These are phyloP conservation scores for Phaeophleospora eucalypticola DNA, from an alignment of 2,329 filamentous ascomycete genomes.

Conservation along the genomic window DNA sequence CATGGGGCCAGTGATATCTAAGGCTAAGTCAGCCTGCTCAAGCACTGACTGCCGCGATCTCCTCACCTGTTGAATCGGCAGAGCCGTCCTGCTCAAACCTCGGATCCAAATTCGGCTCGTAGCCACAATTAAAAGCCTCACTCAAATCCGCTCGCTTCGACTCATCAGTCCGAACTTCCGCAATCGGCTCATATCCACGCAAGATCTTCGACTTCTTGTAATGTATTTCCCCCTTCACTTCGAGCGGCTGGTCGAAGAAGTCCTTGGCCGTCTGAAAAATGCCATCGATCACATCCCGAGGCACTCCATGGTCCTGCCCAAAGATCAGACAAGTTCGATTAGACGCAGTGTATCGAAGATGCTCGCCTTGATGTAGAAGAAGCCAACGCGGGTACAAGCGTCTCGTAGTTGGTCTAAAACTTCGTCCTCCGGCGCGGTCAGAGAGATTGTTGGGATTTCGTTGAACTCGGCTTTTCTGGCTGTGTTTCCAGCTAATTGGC, in stretches of 20 bases:
- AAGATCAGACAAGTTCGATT: background rate
- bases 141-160: constrained; percentile 52
- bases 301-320: constrained; percentile 72
- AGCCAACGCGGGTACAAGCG: constrained; percentile 22
- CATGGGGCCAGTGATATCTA: constrained; percentile 13
- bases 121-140: constrained; percentile 26
- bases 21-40: constrained; percentile 2
- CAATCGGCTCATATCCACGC: constrained; percentile 66
- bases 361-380: constrained; percentile 23
- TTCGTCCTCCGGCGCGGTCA: constrained; percentile 13
- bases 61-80: background rate
- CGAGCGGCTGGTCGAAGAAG: constrained; percentile 24
- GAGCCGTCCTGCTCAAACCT: constrained; percentile 4
- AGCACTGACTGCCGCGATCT: background rate
- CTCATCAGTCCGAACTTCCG: constrained; percentile 64
- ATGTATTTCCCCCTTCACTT: constrained; percentile 49
- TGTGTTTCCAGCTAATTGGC: constrained; percentile 17
- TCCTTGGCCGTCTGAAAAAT: constrained; percentile 30
- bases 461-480: constrained; percentile 22
- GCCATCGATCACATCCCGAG: constrained; percentile 33
- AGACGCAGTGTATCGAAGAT: background rate
- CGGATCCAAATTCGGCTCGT: constrained; percentile 20
- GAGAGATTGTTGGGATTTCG: constrained; percentile 23
- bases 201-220: constrained; percentile 65
- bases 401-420: constrained; percentile 19